Evolutionary conservation across 1,284 basidiomycete species (phyloP).

Genomic region (Tilletiaria anomala): DNA sequence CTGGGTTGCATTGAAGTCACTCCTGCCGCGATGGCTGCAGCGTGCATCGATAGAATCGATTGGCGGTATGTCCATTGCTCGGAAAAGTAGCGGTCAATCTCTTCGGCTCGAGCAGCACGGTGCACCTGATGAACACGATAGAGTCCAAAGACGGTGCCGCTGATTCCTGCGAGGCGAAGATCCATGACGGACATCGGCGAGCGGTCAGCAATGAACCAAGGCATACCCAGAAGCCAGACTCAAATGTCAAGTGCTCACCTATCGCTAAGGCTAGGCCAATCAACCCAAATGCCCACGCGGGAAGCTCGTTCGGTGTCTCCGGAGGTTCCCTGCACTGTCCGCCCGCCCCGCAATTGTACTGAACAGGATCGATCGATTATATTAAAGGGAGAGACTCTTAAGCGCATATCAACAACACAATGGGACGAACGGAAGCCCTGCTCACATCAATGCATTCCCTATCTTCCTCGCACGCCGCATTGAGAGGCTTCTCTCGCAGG

Average conservation of each 20-base stretch:
- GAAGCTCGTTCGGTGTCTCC: constrained; percentile 4
- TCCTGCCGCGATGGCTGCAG: constrained; percentile 2
- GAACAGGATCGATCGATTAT: background rate
- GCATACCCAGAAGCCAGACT: background rate
- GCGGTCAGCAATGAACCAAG: background rate
- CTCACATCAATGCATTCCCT: constrained; percentile 7
- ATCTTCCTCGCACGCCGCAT: constrained; percentile 2
- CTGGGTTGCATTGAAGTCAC: too few species aligned
- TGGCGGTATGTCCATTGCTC: constrained; percentile 9
- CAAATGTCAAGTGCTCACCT: background rate
- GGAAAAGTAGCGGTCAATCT: constrained; percentile 8
- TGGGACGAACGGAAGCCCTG: too few species aligned
- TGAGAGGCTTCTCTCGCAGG: constrained; percentile 2
- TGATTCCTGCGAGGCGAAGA: background rate
- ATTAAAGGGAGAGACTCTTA: background rate
- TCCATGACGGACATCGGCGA: background rate
- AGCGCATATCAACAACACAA: too few species aligned
- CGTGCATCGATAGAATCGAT: constrained; percentile 6
- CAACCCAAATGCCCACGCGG: constrained; percentile 5
- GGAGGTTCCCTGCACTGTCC: constrained; percentile 2
- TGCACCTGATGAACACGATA: constrained; percentile 4
- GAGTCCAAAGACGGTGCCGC: constrained; percentile 2
- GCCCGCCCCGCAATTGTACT: constrained; percentile 6
- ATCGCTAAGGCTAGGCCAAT: constrained; percentile 4
- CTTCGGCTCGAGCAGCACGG: constrained; percentile 4